Evolutionary conservation across 352 stramenopile species (phyloP).

Genomic region (Pythium insidiosum): DNA sequence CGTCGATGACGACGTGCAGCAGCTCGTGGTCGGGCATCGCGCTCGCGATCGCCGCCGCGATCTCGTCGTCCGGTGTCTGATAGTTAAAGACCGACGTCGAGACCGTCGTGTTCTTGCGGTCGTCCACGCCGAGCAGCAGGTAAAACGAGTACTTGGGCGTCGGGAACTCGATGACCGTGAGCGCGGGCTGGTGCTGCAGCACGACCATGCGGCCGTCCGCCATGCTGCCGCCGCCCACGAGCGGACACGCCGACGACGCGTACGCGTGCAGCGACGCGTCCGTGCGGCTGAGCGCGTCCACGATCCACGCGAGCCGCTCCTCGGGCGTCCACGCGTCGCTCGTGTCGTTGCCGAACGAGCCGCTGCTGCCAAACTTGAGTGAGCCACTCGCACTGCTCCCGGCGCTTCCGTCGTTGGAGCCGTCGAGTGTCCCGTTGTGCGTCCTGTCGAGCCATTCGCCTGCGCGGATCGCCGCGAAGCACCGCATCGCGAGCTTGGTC

Average conservation of each 20-base stretch:
- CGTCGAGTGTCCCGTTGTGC: neutral
- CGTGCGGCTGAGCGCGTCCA: neutral
- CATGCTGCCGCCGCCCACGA: constrained; percentile 11
- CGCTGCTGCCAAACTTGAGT: neutral
- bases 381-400: neutral
- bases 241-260: constrained; percentile 11
- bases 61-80: constrained; percentile 6
- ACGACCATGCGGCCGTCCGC: constrained; percentile 23
- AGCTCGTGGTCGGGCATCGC: constrained; percentile 15
- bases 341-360: neutral
- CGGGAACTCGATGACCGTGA: constrained; percentile 11
- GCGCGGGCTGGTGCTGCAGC: constrained; percentile 13
- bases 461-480: neutral
- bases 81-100: constrained; percentile 18
- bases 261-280: constrained; percentile 9
- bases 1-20: constrained; percentile 22
- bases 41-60: constrained; percentile 7
- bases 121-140: constrained; percentile 16
- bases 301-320: neutral
- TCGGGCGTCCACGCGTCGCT: neutral
- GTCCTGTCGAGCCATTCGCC: too few relatives aligned
- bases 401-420: too few relatives aligned
- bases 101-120: constrained; percentile 11
- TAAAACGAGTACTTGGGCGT: constrained; percentile 17
- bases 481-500: neutral